These are phyloP conservation scores for Cephalotrichum gorgonifer DNA, from an alignment of 2,329 filamentous ascomycete species.

Conservation along the genomic window DNA sequence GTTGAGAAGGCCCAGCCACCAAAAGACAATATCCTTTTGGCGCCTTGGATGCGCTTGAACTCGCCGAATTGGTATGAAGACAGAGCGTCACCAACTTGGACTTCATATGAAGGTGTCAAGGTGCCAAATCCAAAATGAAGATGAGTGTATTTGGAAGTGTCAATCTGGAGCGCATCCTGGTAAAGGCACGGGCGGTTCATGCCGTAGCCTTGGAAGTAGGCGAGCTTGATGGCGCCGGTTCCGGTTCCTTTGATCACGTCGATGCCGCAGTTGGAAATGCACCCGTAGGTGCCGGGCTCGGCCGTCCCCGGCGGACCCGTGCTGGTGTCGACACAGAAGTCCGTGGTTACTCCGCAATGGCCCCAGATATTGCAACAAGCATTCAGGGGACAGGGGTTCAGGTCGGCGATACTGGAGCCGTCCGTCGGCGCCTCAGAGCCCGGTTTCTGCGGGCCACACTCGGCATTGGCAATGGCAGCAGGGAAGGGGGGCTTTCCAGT, in stretches of 20 bases:
- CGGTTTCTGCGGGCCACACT: conserved; percentile 23
- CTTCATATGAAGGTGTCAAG: conserved; percentile 10
- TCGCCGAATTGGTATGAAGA: conserved; percentile 15
- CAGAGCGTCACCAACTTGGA: conserved; percentile 10
- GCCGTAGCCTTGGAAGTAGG: conserved; percentile 23
- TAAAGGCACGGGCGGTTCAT: conserved; percentile 16
- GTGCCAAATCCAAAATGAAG: conserved; percentile 22
- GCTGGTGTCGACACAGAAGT: conserved; percentile 10
- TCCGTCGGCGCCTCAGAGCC: conserved; percentile 15
- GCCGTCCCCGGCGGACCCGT: background rate
- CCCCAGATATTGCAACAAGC: conserved; percentile 23
- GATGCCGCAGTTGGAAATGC: conserved; percentile 21
- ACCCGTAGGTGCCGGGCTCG: conserved; percentile 13
- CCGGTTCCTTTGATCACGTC: conserved; percentile 16
- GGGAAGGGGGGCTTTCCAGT: conserved; percentile 23
- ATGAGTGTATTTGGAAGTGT: conserved; percentile 18
- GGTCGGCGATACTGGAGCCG: conserved; percentile 19
- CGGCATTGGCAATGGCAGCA: conserved; percentile 15
- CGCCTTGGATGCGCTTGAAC: conserved; percentile 15
- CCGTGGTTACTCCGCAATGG: conserved; percentile 14
- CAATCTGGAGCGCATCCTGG: conserved; percentile 16
- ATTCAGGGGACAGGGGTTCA: conserved; percentile 37
- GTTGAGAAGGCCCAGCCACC: conserved; percentile 24
- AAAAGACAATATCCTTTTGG: conserved; percentile 23
- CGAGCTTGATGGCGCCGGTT: conserved; percentile 16